Percentiles rank a stretch among this genome's conserved stretches.
phyloP scores from a whole-genome alignment of 768 basidiomycete species.

The Multifurca ochricompacta region DNA sequence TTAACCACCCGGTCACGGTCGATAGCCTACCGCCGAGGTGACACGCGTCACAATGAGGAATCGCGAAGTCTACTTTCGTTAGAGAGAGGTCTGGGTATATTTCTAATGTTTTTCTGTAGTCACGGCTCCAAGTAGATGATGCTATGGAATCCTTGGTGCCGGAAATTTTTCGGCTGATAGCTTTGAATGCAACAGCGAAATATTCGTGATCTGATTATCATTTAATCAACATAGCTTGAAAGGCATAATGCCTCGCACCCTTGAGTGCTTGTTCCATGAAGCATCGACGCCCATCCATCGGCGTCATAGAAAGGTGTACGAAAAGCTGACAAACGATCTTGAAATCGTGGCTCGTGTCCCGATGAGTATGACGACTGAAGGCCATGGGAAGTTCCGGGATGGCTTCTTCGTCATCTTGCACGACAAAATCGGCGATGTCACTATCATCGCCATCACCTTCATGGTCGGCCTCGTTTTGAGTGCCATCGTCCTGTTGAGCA shows the following conservation, averaged over 20 bases:
- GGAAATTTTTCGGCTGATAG: conserved; percentile 59
- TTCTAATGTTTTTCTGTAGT: conserved; percentile 58
- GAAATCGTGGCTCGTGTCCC: conserved; percentile 73
- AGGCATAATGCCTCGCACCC: conserved; percentile 31
- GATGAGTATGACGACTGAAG: conserved; percentile 75
- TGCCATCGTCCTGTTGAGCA: conserved; percentile 21
- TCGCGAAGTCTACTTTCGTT: conserved; percentile 42
- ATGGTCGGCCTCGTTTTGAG: conserved; percentile 32
- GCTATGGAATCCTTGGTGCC: conserved; percentile 67
- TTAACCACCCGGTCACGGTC: conserved; percentile 50
- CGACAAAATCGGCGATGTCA: conserved; percentile 53
- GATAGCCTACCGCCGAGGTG: conserved; percentile 64
- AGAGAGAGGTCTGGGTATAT: conserved; percentile 59
- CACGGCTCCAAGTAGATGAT: conserved; percentile 76
- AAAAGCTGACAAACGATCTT: conserved; percentile 85
- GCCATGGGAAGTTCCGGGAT: conserved; percentile 53
- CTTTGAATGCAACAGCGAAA: conserved; percentile 60
- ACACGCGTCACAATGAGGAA: conserved; percentile 76
- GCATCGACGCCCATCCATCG: conserved; percentile 39
- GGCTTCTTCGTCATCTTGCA: conserved; percentile 38
- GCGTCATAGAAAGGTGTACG: conserved; percentile 67
- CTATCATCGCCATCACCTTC: conserved; percentile 32
- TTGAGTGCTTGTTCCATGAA: conserved; percentile 49
- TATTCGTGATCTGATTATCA: conserved; percentile 50
- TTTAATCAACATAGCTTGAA: not conserved